Evolutionary conservation across 441 rosid genomes (phyloP), one percentile per base, ranked within the genome.

Genomic region (Macaranga tanarius): DNA sequence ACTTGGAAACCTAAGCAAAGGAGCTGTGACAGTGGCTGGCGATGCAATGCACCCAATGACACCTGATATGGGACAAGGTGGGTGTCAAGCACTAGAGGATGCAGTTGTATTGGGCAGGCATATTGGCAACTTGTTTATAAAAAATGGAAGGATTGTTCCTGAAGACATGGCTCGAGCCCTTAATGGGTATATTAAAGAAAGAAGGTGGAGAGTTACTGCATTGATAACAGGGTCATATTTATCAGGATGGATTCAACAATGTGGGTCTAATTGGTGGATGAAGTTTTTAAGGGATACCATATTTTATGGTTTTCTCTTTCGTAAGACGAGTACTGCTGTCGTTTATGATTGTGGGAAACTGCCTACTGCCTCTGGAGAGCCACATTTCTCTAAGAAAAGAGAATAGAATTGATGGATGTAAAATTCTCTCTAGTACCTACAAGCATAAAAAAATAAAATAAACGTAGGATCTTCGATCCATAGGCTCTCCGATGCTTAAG

Each of bases 11-110:
- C 57, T 83, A 15, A 76, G 75, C 62, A 74, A 67, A 34, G 76
- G 76, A 31, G 82, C 77, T 54, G n/a, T 85, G 22, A 81, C 83
- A 0, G 84, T 83, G 20, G 85, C 83, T 0, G 88, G 88, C 0
- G 87, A 87, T 28, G 88, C 88, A 0, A 83, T 85, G 88, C 90
- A 87, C 48, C 88, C 90, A 2, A 87, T 76, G 81, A 87, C 87
- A 0, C 87, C 87, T 5, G 86, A 87, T 11, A 75, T 85, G 0
- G 84, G 51, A 6, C 87, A 85, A 57, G 88, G 90, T 0, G 88
- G 83, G 0, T 68, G 85, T n/a, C 4, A 65, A 0, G 81, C 88
- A 0, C 68, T 87, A 1, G 87, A 87, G 70, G 86, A 86, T n/a
- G 90, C 90, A 0, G 87, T 83, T 7, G 86, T 83, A 0, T 67